These are phyloP conservation scores for Sordaria brevicollis DNA, from an alignment of 495 filamentous ascomycete species.

Conservation along the genomic window DNA sequence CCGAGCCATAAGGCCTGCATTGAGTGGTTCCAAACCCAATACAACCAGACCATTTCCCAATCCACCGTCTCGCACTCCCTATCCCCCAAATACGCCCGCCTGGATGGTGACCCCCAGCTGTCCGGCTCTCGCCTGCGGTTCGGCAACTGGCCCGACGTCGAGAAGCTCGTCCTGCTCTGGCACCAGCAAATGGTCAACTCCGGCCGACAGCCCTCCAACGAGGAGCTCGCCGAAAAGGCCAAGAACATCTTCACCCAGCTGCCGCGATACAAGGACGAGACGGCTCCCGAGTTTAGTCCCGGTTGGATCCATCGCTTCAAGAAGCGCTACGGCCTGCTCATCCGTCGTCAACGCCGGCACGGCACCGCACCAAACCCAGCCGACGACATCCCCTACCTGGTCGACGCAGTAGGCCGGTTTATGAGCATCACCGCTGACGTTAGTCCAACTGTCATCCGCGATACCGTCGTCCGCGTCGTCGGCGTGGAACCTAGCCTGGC, in stretches of 20 bases:
- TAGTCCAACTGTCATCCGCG: conserved; percentile 36
- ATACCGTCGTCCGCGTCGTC: conserved; percentile 33
- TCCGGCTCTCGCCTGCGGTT: conserved; percentile 42
- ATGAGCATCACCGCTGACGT: conserved; percentile 36
- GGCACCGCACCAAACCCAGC: conserved; percentile 29
- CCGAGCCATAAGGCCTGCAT: conserved; percentile 43
- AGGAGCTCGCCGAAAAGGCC: conserved; percentile 42
- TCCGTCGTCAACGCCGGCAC: conserved; percentile 37
- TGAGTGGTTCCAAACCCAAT: conserved; percentile 41
- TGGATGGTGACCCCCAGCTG: conserved; percentile 40
- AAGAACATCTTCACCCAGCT: conserved; percentile 38
- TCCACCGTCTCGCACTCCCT: conserved; percentile 43
- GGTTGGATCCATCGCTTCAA: conserved; percentile 48
- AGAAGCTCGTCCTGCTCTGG: conserved; percentile 44
- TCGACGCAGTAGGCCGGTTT: conserved; percentile 37
- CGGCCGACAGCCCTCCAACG: conserved; percentile 39
- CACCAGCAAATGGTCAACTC: conserved; percentile 33
- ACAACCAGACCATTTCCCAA: conserved; percentile 41
- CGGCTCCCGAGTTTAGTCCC: conserved; percentile 39
- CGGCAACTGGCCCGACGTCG: conserved; percentile 45
- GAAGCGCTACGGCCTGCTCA: conserved; percentile 41
- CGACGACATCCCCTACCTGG: conserved; percentile 39
- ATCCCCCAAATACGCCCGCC: conserved; percentile 42
- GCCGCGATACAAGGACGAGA: conserved; percentile 40
- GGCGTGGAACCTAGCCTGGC: conserved; percentile 36